Conservation (phyloP, 257 asterid genomes). For the Solanum microdontum region DNA sequence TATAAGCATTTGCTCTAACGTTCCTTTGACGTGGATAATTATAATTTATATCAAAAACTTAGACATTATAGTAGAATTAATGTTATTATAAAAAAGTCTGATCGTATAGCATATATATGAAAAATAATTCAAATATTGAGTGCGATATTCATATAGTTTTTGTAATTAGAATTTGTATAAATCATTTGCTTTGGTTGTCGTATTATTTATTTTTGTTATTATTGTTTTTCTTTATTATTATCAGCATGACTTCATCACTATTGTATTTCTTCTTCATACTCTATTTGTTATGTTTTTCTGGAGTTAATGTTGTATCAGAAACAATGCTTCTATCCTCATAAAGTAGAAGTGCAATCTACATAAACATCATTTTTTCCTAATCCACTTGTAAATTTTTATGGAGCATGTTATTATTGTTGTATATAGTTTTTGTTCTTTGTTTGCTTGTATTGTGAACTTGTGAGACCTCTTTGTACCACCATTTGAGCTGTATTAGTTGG, state of each 20-base stretch:
- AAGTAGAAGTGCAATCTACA: accelerated
- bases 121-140: too few species aligned
- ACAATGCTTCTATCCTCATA: neutral
- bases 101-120: neutral
- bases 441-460: neutral
- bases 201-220: too few species aligned
- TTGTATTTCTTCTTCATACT: neutral
- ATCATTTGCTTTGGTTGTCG: neutral
- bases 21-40: neutral
- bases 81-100: too few species aligned
- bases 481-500: neutral
- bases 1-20: neutral
- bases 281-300: neutral
- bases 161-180: too few species aligned
- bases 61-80: neutral
- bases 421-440: neutral
- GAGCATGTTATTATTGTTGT: neutral
- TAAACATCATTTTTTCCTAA: neutral
- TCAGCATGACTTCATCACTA: neutral
- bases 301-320: accelerated
- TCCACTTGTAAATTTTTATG: neutral
- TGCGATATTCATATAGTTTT: too few species aligned
- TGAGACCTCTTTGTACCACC: neutral
- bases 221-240: neutral
- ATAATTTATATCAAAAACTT: too few species aligned